phyloP scores from a whole-genome alignment of 257 asterid genomes.

The Solanum rostratum region DNA sequence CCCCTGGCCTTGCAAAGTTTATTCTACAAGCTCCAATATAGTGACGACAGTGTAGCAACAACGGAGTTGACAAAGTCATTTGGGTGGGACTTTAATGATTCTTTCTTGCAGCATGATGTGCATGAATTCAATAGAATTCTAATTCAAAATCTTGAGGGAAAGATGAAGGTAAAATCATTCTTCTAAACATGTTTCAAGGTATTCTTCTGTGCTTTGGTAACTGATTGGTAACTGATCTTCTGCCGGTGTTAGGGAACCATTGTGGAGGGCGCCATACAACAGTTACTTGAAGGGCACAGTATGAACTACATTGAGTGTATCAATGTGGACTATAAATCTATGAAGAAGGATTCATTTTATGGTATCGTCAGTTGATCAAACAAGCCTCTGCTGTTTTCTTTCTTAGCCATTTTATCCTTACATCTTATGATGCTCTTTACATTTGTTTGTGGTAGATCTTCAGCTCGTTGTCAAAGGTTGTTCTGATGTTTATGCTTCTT shows the following conservation, averaged over 20 bases:
- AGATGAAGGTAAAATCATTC: conserved; percentile 58
- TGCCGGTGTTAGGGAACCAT: conserved; percentile 65
- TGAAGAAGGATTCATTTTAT: conserved; percentile 83
- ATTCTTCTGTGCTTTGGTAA: background rate
- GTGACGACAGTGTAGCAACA: conserved; percentile 85
- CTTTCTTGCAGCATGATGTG: conserved; percentile 96
- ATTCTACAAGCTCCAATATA: conserved; percentile 90
- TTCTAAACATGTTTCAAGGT: background rate
- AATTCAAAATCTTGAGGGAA: conserved; percentile 90
- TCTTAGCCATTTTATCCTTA: background rate
- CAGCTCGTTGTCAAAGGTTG: conserved; percentile 98
- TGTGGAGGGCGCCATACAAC: conserved; percentile 96
- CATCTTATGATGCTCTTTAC: background rate
- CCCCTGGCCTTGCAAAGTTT: conserved; percentile 95
- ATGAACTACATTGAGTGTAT: conserved; percentile 93
- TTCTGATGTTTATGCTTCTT: conserved; percentile 88
- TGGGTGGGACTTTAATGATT: conserved; percentile 97
- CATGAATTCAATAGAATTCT: conserved; percentile 90
- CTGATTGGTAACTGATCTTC: background rate
- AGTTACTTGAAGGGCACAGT: conserved; percentile 91
- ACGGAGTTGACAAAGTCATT: conserved; percentile 91
- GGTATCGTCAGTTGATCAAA: conserved; percentile 26
- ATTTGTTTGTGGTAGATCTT: conserved; percentile 42
- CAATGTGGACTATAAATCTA: conserved; percentile 93
- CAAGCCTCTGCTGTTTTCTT: background rate